Conservation (phyloP, 768 basidiomycete species). For the Leccinum aurantiacum region DNA sequence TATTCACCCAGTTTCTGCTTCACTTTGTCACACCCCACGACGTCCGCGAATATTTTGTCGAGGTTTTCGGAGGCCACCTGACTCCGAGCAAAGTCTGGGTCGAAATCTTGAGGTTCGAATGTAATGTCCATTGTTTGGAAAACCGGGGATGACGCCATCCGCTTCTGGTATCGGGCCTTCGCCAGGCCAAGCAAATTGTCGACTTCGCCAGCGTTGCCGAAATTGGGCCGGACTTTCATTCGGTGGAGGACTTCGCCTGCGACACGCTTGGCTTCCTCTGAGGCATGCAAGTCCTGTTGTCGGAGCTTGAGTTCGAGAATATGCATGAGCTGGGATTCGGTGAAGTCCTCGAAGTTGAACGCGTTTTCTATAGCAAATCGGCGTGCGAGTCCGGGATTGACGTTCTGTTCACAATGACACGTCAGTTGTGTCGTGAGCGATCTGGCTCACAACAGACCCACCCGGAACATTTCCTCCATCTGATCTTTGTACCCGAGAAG, state of each 20-base stretch:
- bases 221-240: neutral
- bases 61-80: neutral
- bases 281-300: neutral
- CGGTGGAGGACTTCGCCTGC: neutral
- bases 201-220: neutral
- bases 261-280: neutral
- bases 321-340: neutral
- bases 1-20: neutral
- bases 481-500: neutral
- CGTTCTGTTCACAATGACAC: neutral
- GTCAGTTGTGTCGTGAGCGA: neutral
- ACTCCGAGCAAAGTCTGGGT: neutral
- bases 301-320: neutral
- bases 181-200: neutral
- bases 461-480: neutral
- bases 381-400: neutral
- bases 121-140: neutral
- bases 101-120: neutral
- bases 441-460: neutral
- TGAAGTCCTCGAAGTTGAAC: neutral
- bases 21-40: neutral
- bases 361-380: neutral
- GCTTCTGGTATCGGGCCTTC: neutral
- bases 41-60: neutral
- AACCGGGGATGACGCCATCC: neutral